Conservation (phyloP, 768 basidiomycete genomes). For the Lentinula detonsa region DNA sequence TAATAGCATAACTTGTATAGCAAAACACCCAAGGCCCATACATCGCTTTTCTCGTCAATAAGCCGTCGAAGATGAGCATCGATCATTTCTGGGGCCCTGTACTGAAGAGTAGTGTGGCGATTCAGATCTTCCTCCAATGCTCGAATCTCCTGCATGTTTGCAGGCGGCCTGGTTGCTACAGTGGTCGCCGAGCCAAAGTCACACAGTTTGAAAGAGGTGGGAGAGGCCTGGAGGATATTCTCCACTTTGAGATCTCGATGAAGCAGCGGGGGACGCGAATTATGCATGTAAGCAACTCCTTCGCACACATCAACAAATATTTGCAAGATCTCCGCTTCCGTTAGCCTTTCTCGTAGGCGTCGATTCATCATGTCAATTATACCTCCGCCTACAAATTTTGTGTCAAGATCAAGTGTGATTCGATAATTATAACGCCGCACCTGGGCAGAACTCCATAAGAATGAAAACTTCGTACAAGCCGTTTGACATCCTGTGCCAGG, state of each 20-base stretch:
- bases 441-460: slow-evolving; percentile 96
- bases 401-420: background rate
- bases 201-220: slow-evolving; percentile 88
- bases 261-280: slow-evolving; percentile 80
- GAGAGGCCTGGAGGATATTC: slow-evolving; percentile 88
- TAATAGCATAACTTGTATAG: slow-evolving; percentile 99
- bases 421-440: slow-evolving; percentile 31
- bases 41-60: slow-evolving; percentile 91
- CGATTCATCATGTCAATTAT: slow-evolving; percentile 99
- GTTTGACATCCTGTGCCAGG: slow-evolving; percentile 79
- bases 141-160: slow-evolving; percentile 78
- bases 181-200: slow-evolving; percentile 94
- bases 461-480: slow-evolving; percentile 95
- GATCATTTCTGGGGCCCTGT: slow-evolving; percentile 98
- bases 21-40: slow-evolving; percentile 96
- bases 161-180: slow-evolving; percentile 63
- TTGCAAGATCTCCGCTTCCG: slow-evolving; percentile 93
- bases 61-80: slow-evolving; percentile 80
- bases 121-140: slow-evolving; percentile 88
- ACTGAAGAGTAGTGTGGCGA: slow-evolving; percentile 93
- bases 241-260: slow-evolving; percentile 99
- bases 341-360: slow-evolving; percentile 87
- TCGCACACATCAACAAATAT: slow-evolving; percentile 98
- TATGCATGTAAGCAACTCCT: slow-evolving; percentile 95
- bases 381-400: slow-evolving; percentile 65